Conservation (phyloP, 208 protist genomes). For the Naegleria gruberi region DNA sequence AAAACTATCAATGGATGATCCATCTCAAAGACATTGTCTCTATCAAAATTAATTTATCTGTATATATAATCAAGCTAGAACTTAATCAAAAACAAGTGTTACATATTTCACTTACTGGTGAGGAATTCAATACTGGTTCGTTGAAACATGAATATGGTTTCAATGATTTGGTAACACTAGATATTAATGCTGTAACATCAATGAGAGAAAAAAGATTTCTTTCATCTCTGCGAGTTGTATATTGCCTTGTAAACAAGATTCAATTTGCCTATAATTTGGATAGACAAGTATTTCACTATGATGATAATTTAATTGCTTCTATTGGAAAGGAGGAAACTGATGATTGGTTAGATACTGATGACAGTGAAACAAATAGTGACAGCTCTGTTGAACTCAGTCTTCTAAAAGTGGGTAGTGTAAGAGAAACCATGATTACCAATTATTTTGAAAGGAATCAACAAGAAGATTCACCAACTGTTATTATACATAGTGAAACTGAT, state of each 20-base stretch:
- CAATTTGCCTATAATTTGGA: background rate
- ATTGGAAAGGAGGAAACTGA: background rate
- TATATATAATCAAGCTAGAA: background rate
- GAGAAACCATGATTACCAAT: background rate
- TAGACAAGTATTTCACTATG: background rate
- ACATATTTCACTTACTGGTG: background rate
- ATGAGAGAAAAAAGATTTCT: background rate
- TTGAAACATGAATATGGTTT: background rate
- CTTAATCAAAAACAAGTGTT: background rate
- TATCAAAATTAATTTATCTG: background rate
- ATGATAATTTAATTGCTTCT: background rate
- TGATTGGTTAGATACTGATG: background rate
- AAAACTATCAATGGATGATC: background rate
- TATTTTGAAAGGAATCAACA: background rate
- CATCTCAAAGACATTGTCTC: background rate
- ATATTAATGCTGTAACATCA: background rate
- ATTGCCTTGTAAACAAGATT: background rate
- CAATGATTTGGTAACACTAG: background rate
- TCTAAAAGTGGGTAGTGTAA: background rate
- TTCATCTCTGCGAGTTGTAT: background rate
- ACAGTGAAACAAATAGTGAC: background rate
- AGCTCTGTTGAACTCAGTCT: background rate
- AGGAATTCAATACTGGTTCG: background rate
- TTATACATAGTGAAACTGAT: background rate
- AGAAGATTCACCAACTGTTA: background rate